Evolutionary conservation across 164 flowering plant species (phyloP).

Genomic region (Warburgia ugandensis): DNA sequence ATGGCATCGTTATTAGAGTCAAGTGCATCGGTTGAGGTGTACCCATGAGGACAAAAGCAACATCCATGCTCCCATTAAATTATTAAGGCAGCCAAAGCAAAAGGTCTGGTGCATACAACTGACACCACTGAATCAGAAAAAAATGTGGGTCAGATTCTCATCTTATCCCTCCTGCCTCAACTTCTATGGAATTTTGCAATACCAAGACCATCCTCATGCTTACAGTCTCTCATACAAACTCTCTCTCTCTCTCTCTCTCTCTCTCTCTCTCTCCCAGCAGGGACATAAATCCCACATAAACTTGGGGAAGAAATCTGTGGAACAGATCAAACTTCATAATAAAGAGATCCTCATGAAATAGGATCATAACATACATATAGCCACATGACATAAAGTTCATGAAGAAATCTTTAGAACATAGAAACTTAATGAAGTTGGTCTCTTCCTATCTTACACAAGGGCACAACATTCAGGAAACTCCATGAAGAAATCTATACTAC

Average conservation of each 20-base stretch:
- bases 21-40: not conserved
- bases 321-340: not conserved
- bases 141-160: slow-evolving; percentile 17
- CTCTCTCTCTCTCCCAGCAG: too few species aligned
- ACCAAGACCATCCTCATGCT: too few species aligned
- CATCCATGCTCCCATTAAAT: not conserved
- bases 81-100: slow-evolving; percentile 7
- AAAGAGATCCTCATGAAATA: not conserved
- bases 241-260: too few species aligned
- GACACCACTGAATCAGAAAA: slow-evolving; percentile 15
- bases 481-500: not conserved
- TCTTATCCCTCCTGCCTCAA: slow-evolving; percentile 14
- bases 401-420: not conserved
- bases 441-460: not conserved
- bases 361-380: not conserved
- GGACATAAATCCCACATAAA: too few species aligned
- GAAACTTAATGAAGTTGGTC: not conserved
- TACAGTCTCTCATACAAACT: too few species aligned
- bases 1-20: slow-evolving; percentile 1
- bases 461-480: slow-evolving; percentile 1
- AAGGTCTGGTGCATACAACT: slow-evolving; percentile 16
- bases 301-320: not conserved
- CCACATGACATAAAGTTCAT: not conserved
- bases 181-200: too few species aligned
- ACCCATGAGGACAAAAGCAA: slow-evolving; percentile 9